Percentiles rank a stretch among this genome's conserved stretches.
These are phyloP conservation scores for Cyberlindnera mycetangii DNA, from an alignment of 805 yeast species.

Conservation along the genomic window DNA sequence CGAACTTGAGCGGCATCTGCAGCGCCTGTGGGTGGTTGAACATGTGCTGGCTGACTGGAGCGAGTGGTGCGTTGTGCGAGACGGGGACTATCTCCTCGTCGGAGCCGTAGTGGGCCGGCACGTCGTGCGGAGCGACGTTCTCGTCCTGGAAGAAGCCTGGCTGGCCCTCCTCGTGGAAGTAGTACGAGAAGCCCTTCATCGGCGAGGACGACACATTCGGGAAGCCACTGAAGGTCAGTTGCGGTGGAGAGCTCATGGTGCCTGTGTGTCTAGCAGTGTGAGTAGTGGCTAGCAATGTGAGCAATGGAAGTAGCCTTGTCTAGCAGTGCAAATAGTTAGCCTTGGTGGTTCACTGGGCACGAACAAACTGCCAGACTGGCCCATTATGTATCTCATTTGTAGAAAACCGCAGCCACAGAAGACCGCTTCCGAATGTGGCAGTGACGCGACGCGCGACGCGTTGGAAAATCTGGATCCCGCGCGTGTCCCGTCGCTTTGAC, in stretches of 20 bases:
- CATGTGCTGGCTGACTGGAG: conserved; percentile 3
- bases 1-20: conserved; percentile 15
- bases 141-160: conserved; percentile 13
- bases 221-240: conserved; percentile 6
- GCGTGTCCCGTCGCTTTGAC: not conserved
- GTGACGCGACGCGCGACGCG: conserved; percentile 19
- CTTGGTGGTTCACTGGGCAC: not conserved
- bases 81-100: conserved; percentile 12
- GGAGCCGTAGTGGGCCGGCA: conserved; percentile 1
- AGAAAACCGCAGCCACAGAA: not conserved
- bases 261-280: too few relatives aligned
- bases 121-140: conserved; percentile 7
- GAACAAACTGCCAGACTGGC: not conserved
- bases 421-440: conserved; percentile 11
- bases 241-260: conserved; percentile 16
- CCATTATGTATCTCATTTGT: conserved; percentile 13
- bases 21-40: conserved; percentile 5
- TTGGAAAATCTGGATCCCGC: not conserved
- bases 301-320: too few relatives aligned
- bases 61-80: conserved; percentile 6
- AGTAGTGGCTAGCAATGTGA: too few relatives aligned
- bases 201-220: conserved; percentile 16
- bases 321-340: not conserved
- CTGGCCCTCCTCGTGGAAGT: conserved; percentile 12
- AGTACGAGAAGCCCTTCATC: conserved; percentile 20